Conservation (phyloP, 2,329 filamentous ascomycete genomes). For the Fusarium hainanense region DNA sequence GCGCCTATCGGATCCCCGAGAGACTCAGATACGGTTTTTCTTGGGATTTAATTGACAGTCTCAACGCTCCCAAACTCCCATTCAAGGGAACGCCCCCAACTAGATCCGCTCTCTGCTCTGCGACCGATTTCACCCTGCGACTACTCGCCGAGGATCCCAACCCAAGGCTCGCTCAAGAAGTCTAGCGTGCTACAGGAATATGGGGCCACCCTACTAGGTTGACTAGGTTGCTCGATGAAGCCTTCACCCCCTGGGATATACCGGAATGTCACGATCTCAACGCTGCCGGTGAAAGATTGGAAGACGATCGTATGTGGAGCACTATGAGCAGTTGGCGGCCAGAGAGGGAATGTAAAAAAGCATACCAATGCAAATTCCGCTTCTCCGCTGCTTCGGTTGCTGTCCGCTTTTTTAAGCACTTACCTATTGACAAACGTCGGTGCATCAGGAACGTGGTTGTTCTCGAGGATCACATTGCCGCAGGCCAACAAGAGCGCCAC, state of each 20-base stretch:
- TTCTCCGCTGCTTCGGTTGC: constrained; percentile 1
- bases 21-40: too few relatives aligned
- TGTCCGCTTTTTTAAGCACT: neutral
- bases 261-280: neutral
- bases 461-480: neutral
- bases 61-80: too few relatives aligned
- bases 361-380: neutral
- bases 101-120: neutral
- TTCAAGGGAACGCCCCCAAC: neutral
- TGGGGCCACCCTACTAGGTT: rapidly evolving
- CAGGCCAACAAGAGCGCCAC: neutral
- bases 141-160: neutral
- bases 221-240: neutral
- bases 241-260: neutral
- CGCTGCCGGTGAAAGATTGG: neutral
- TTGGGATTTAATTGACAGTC: too few relatives aligned
- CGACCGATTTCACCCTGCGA: neutral
- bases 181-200: too few relatives aligned
- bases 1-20: too few relatives aligned
- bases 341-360: neutral
- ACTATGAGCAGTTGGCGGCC: rapidly evolving
- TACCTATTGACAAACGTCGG: neutral
- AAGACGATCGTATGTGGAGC: neutral
- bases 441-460: neutral
- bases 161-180: neutral